These are phyloP conservation scores for Zasmidium citrigriseum DNA, from an alignment of 2,329 filamentous ascomycete genomes.

Conservation along the genomic window DNA sequence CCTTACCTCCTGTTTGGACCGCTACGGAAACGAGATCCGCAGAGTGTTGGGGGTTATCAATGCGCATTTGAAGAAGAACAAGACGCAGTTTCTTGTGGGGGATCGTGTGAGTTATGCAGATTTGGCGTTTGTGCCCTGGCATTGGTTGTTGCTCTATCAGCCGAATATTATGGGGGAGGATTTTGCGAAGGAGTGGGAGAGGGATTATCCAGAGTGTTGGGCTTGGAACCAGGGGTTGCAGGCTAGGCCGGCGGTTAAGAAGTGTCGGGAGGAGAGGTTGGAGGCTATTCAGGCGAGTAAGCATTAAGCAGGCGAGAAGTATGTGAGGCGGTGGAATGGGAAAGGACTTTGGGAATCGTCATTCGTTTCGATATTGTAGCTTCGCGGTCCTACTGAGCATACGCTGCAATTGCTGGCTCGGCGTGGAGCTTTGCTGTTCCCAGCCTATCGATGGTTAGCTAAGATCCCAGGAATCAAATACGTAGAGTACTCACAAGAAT, in stretches of 20 bases:
- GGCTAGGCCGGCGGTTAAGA: slow-evolving; percentile 30
- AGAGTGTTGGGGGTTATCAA: slow-evolving; percentile 50
- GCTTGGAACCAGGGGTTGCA: slow-evolving; percentile 33
- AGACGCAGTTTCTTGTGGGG: slow-evolving; percentile 43
- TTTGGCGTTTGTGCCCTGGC: slow-evolving; percentile 44
- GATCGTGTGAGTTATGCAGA: slow-evolving; percentile 46
- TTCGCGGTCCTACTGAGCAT: slow-evolving; percentile 1
- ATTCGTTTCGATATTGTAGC: background rate
- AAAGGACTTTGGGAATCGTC: too few relatives aligned
- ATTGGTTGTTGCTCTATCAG: slow-evolving; percentile 26
- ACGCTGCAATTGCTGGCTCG: slow-evolving; percentile 5
- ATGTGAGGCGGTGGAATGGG: background rate
- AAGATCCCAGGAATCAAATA: background rate
- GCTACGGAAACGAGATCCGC: slow-evolving; percentile 47
- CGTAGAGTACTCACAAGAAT: slow-evolving; percentile 20
- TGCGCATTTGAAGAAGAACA: slow-evolving; percentile 34
- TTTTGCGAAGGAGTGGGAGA: slow-evolving; percentile 28
- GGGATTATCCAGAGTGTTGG: slow-evolving; percentile 30
- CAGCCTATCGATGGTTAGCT: background rate
- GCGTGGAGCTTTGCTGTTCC: background rate
- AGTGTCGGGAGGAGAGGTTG: slow-evolving; percentile 10
- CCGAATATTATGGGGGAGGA: slow-evolving; percentile 31
- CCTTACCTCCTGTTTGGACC: slow-evolving; percentile 42
- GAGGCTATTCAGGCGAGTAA: slow-evolving; percentile 8
- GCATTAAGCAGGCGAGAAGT: background rate